Percentiles rank a stretch among this genome's conserved stretches.
Evolutionary conservation across 2,329 filamentous ascomycete species (phyloP).

Genomic region (Nemania sp.): DNA sequence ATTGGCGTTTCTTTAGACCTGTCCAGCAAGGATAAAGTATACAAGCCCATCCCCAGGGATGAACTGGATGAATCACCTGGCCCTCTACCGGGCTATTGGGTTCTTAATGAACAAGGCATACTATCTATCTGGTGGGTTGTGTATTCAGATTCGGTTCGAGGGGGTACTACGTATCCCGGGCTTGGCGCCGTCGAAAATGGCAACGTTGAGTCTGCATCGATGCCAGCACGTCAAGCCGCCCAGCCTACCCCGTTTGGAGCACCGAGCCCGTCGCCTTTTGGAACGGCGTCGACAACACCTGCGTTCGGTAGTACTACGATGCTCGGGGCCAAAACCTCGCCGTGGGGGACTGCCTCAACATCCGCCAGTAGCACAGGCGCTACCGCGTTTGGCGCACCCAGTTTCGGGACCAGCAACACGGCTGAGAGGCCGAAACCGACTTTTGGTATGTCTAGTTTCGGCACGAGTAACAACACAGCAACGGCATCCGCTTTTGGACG

Average conservation of each 20-base stretch:
- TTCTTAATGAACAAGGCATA: conserved; percentile 86
- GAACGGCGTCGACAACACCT: conserved; percentile 42
- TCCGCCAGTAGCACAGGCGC: conserved; percentile 31
- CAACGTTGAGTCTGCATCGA: conserved; percentile 36
- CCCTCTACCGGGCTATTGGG: conserved; percentile 81
- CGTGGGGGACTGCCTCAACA: conserved; percentile 49
- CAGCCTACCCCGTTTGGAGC: conserved; percentile 32
- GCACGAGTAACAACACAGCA: conserved; percentile 22
- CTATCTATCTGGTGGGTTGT: conserved; percentile 89
- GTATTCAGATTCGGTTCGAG: conserved; percentile 81
- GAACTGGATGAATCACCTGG: conserved; percentile 77
- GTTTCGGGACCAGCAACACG: conserved; percentile 46
- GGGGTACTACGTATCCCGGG: conserved; percentile 73
- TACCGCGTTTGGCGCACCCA: conserved; percentile 48
- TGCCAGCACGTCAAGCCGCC: conserved; percentile 40
- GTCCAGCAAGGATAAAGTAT: conserved; percentile 78
- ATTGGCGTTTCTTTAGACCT: conserved; percentile 83
- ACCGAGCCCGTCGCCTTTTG: conserved; percentile 46
- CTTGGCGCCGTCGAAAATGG: conserved; percentile 55
- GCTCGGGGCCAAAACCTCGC: conserved; percentile 55
- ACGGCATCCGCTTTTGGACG: conserved; percentile 55
- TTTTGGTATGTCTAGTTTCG: conserved; percentile 47
- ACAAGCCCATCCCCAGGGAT: conserved; percentile 75
- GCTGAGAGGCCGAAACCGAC: conserved; percentile 47
- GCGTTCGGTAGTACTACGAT: conserved; percentile 53